Conservation (phyloP, 441 rosid species). For the Isatis lusitanica region DNA sequence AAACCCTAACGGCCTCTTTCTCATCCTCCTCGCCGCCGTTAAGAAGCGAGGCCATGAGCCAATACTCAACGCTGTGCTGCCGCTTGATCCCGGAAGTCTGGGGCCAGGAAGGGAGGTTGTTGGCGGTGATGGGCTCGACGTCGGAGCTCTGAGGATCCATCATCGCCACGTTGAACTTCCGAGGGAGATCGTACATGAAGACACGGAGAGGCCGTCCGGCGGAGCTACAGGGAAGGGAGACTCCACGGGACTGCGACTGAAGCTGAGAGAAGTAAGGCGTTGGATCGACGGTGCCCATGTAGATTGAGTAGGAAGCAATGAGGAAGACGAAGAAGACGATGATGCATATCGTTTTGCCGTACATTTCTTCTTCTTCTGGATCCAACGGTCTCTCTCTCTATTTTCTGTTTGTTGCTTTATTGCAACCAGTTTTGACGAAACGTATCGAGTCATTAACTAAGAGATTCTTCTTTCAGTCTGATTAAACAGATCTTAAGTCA, state of each 20-base stretch:
- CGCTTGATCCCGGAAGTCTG: conserved; percentile 53
- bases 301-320: conserved; percentile 63
- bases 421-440: conserved; percentile 12
- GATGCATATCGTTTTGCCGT: conserved; percentile 53
- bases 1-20: conserved; percentile 80
- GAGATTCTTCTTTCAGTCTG: background rate
- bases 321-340: conserved; percentile 55
- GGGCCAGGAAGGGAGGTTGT: conserved; percentile 77
- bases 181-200: conserved; percentile 92
- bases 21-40: conserved; percentile 39
- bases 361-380: conserved; percentile 48
- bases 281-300: conserved; percentile 70
- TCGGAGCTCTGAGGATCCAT: conserved; percentile 50
- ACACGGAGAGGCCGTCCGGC: conserved; percentile 53
- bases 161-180: conserved; percentile 83
- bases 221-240: conserved; percentile 35
- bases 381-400: conserved; percentile 26
- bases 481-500: too few species aligned
- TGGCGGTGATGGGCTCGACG: conserved; percentile 51
- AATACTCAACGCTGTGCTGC: conserved; percentile 96
- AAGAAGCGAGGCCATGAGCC: conserved; percentile 93
- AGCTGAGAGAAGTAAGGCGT: conserved; percentile 58
- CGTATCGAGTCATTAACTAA: background rate
- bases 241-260: conserved; percentile 34
- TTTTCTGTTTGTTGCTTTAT: conserved; percentile 4